Conservation (phyloP, 805 yeast genomes). For the Cyberlindnera mrakii region DNA sequence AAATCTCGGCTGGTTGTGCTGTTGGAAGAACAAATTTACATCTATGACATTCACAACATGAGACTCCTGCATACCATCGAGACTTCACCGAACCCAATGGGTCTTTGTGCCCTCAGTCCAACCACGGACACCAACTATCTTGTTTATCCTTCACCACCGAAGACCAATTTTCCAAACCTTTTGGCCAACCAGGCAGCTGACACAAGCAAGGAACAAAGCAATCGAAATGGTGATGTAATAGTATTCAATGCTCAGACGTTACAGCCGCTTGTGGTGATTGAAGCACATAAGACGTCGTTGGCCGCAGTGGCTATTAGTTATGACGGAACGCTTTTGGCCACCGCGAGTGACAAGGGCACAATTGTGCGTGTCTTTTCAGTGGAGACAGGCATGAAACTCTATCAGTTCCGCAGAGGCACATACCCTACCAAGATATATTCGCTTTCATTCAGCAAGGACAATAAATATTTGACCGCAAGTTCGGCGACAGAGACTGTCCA, state of each 20-base stretch:
- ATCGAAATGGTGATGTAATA: constrained; percentile 57
- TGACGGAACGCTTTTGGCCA: constrained; percentile 64
- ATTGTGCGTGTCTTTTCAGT: constrained; percentile 65
- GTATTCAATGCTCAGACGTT: constrained; percentile 55
- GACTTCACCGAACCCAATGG: constrained; percentile 40
- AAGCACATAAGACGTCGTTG: constrained; percentile 66
- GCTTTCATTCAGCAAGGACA: constrained; percentile 66
- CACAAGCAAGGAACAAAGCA: constrained; percentile 21
- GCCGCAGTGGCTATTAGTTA: constrained; percentile 58
- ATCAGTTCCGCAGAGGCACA: constrained; percentile 75
- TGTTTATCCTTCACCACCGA: constrained; percentile 77
- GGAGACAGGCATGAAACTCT: constrained; percentile 53
- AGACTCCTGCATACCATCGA: constrained; percentile 53
- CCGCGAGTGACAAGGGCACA: constrained; percentile 75
- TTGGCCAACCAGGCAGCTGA: neutral
- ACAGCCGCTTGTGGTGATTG: constrained; percentile 62
- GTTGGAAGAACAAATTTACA: constrained; percentile 57
- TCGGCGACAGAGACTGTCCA: constrained; percentile 92
- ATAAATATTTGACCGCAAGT: constrained; percentile 70
- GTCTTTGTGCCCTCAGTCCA: constrained; percentile 59
- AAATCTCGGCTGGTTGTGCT: constrained; percentile 58
- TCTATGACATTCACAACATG: constrained; percentile 70
- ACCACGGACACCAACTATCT: constrained; percentile 44
- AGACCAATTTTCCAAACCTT: constrained; percentile 25
- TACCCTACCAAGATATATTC: constrained; percentile 79